Evolutionary conservation across 257 asterid species (phyloP).

Genomic region (Nicotiana benthamiana): DNA sequence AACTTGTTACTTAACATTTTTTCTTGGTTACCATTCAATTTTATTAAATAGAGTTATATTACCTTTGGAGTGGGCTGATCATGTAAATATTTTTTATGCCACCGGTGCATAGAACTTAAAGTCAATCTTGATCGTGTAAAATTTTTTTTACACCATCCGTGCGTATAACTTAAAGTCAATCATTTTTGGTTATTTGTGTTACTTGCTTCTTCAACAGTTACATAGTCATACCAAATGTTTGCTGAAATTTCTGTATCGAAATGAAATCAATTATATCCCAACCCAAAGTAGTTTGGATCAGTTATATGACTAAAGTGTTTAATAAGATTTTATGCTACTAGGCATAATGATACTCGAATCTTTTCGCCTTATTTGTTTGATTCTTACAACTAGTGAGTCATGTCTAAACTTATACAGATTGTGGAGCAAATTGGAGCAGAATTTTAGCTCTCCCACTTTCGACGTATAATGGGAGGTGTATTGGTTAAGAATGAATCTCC

Average conservation of each 20-base stretch:
- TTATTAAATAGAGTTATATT: no score
- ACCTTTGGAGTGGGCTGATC: no score
- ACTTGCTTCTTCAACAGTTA: not conserved
- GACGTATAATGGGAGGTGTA: conserved; percentile 59
- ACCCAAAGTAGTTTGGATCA: not conserved
- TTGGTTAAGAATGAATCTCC: conserved; percentile 49
- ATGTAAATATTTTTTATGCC: no score
- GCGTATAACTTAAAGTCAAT: no score
- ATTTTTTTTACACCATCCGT: no score
- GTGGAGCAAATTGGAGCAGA: not conserved
- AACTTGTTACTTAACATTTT: no score
- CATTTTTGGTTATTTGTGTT: not conserved
- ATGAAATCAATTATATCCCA: not conserved
- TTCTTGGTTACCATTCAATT: no score
- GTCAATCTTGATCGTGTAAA: no score
- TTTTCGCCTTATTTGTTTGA: not conserved
- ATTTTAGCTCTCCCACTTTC: not conserved
- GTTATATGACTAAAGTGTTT: not conserved
- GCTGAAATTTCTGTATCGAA: not conserved
- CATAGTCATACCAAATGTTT: not conserved
- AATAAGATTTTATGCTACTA: not conserved
- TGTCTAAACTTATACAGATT: not conserved
- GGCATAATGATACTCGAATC: not conserved
- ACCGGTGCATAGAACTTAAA: no score
- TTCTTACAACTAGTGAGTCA: not conserved